Evolutionary conservation across 2,329 filamentous ascomycete genomes (phyloP).

Genomic region (Colletotrichum siamense): DNA sequence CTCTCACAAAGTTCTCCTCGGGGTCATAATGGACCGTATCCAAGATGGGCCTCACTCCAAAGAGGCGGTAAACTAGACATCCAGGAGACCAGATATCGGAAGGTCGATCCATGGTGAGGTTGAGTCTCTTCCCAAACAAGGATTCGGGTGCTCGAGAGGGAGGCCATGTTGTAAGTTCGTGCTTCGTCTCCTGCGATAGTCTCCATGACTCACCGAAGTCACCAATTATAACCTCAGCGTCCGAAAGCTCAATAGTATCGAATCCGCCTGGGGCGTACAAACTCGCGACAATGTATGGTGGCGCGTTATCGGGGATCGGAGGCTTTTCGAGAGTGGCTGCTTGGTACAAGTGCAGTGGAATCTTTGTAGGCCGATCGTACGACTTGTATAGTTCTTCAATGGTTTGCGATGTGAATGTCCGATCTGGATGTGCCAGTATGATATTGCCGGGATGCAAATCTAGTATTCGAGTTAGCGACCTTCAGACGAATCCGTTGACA

Average conservation of each 20-base stretch:
- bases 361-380: background rate
- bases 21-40: background rate
- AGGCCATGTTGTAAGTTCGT: background rate
- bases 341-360: background rate
- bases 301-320: background rate
- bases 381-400: background rate
- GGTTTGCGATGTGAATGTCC: background rate
- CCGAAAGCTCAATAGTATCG: background rate
- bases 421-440: background rate
- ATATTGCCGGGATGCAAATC: background rate
- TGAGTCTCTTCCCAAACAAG: background rate
- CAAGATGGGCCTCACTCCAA: background rate
- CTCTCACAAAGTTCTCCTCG: background rate
- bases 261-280: fast-evolving
- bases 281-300: background rate
- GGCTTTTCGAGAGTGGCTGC: background rate
- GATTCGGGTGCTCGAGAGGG: background rate
- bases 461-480: too few relatives aligned
- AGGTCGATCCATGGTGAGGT: background rate
- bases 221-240: background rate
- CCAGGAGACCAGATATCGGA: background rate
- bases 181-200: background rate
- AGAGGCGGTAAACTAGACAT: background rate
- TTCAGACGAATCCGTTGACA: too few relatives aligned
- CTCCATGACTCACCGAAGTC: background rate